Base-by-base conservation (phyloP, 2,329 filamentous ascomycete genomes). In the Verticillium dahliae region DNA sequence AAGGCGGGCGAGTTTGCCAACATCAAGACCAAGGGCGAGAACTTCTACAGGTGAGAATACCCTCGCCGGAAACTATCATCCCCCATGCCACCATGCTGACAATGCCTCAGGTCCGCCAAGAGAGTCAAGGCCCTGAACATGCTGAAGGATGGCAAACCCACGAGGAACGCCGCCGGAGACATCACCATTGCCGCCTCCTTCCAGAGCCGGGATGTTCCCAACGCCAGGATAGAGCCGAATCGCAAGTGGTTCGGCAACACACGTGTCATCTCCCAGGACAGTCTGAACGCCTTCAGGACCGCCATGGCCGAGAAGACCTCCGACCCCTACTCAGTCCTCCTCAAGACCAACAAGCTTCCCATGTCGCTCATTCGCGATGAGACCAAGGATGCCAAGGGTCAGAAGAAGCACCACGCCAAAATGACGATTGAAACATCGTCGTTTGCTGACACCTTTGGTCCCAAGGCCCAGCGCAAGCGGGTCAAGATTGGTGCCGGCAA, bases 181-280 rank as follows among this genome's bases (percentile, higher is more conserved):
- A 90, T 99, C 73, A 90, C 89, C 61, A 88, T 95, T 76, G 88
- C 92, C 66, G 92, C 92, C 57, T 83, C 86, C 15, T 97, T 87
- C 77, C 93, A 98, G 78, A 92, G 89, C 63, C 83, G 87, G 71
- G 92, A 97, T 39, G 78, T 88, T 27, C 93, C 94, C 56, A 86
- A 84, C 63, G 95, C 94, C 67, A 86, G 93, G 67, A 90, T 98
- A 71, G 94, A 98, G 80, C 95, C 95, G 58, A 96, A 98, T 78
- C 85, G 95, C 71, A 96, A 96, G 78, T 99, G 95, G 95, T 99
- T 99, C 78, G 91, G 89, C 70, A 97, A 97, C 76, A 97, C 94
- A 38, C 83, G 95, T 67, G 84, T 87, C 59, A 96, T 97, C 71
- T 92, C 90, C 1, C 94, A 97, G 73, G 91, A 96, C 73, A 91